Percentiles rank a stretch among this genome's conserved stretches.
These are phyloP conservation scores for Suillus fuscotomentosus DNA, from an alignment of 768 basidiomycete species.

Conservation along the genomic window DNA sequence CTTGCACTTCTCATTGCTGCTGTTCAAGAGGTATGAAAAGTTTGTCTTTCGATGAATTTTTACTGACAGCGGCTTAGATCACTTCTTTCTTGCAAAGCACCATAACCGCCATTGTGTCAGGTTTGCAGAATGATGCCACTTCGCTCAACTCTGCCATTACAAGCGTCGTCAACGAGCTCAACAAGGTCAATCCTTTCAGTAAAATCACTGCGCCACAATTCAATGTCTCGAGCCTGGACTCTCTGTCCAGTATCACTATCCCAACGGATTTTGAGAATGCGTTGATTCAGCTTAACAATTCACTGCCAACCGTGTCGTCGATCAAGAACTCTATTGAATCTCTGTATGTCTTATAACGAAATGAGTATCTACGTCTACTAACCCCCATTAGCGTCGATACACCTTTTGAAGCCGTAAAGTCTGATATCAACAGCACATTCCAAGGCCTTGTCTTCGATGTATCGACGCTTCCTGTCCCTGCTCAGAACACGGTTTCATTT, in stretches of 20 bases:
- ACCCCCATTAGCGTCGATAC: constrained; percentile 58
- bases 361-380: constrained; percentile 1
- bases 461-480: constrained; percentile 74
- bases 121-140: constrained; percentile 69
- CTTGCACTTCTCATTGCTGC: constrained; percentile 79
- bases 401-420: constrained; percentile 86
- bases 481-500: constrained; percentile 64
- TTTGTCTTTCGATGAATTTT: not conserved
- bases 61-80: constrained; percentile 46
- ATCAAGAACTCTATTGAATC: constrained; percentile 66
- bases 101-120: constrained; percentile 58
- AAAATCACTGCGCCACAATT: constrained; percentile 72
- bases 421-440: constrained; percentile 88
- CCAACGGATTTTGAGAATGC: constrained; percentile 74
- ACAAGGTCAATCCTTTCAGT: constrained; percentile 73
- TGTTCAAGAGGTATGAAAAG: constrained; percentile 68
- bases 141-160: constrained; percentile 69
- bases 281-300: constrained; percentile 73
- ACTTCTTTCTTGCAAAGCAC: constrained; percentile 63
- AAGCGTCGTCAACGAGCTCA: constrained; percentile 62
- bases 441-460: constrained; percentile 68
- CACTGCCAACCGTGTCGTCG: constrained; percentile 75
- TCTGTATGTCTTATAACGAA: constrained; percentile 50
- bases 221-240: constrained; percentile 67
- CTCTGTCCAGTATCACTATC: constrained; percentile 76